Evolutionary conservation across 768 basidiomycete genomes (phyloP).

Genomic region (Clavulina sp.): DNA sequence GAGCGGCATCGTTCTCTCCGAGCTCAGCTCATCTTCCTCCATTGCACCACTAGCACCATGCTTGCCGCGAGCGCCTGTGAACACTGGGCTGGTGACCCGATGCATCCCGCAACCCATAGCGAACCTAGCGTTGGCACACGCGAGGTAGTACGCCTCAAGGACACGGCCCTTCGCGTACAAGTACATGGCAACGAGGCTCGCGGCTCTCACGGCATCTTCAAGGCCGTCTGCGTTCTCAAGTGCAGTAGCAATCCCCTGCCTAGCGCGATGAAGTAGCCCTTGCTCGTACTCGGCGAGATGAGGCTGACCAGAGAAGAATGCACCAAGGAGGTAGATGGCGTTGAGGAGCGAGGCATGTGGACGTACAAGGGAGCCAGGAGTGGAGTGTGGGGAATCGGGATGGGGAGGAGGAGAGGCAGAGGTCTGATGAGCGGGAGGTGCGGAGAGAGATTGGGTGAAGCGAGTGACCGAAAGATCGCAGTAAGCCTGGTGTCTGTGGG

Average conservation of each 20-base stretch:
- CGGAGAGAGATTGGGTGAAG: not conserved
- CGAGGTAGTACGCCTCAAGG: conserved; percentile 51
- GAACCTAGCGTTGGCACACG: conserved; percentile 53
- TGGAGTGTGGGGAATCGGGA: too few species aligned
- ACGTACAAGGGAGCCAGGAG: too few species aligned
- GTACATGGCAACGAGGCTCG: conserved; percentile 49
- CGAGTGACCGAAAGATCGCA: not conserved
- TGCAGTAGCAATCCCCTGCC: conserved; percentile 4
- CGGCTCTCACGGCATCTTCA: conserved; percentile 3
- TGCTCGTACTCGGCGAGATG: conserved; percentile 6
- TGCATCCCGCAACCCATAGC: conserved; percentile 52
- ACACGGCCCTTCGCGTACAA: conserved; percentile 41
- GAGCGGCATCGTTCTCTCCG: too few species aligned
- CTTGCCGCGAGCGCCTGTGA: not conserved
- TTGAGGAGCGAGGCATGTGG: conserved; percentile 9
- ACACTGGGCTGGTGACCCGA: conserved; percentile 6
- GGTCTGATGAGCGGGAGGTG: not conserved
- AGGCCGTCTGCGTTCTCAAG: conserved; percentile 9
- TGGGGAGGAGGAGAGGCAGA: not conserved
- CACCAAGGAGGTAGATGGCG: conserved; percentile 10
- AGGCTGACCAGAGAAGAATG: conserved; percentile 7
- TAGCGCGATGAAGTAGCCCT: conserved; percentile 7
- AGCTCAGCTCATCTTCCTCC: not conserved
- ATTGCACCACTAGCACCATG: not conserved
- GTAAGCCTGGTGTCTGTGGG: not conserved